Evolutionary conservation across 768 basidiomycete genomes (phyloP).

Genomic region (Rhizopogon sp.): DNA sequence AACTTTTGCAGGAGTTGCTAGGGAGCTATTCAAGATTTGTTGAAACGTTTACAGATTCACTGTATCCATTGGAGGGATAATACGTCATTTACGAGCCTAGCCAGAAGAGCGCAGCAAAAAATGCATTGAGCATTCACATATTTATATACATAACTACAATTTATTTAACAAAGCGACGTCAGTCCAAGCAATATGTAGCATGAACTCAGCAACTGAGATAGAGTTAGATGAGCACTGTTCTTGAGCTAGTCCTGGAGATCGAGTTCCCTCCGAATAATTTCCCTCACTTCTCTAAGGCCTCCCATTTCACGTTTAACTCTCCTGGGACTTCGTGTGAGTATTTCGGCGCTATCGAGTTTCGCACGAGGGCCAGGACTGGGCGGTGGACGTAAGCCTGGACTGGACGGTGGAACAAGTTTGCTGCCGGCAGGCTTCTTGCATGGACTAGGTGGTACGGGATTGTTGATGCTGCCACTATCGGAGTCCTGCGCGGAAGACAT

Average conservation of each 20-base stretch:
- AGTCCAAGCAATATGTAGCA: background rate
- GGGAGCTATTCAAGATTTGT: too few relatives aligned
- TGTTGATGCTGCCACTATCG: conserved; percentile 5
- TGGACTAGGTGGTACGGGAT: conserved; percentile 28
- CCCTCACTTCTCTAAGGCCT: conserved; percentile 73
- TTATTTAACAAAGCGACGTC: background rate
- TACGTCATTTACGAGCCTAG: too few relatives aligned
- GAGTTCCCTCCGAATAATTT: conserved; percentile 75
- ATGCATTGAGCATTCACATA: background rate
- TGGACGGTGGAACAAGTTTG: conserved; percentile 24
- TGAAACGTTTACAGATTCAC: too few relatives aligned
- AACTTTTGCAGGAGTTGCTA: too few relatives aligned
- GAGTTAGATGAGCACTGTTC: conserved; percentile 5
- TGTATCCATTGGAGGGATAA: too few relatives aligned
- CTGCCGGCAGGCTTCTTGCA: conserved; percentile 26
- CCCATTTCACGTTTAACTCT: conserved; percentile 66
- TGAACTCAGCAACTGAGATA: conserved; percentile 16
- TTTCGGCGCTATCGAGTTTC: conserved; percentile 57
- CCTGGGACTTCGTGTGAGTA: conserved; percentile 67
- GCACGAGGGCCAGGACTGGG: conserved; percentile 45
- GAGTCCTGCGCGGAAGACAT: conserved; percentile 14
- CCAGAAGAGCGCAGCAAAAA: conserved; percentile 2
- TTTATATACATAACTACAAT: background rate
- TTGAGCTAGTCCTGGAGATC: conserved; percentile 53
- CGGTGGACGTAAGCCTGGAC: conserved; percentile 30